Base-by-base conservation (phyloP, 2,329 filamentous ascomycete species). In the Scytalidium sp. region DNA sequence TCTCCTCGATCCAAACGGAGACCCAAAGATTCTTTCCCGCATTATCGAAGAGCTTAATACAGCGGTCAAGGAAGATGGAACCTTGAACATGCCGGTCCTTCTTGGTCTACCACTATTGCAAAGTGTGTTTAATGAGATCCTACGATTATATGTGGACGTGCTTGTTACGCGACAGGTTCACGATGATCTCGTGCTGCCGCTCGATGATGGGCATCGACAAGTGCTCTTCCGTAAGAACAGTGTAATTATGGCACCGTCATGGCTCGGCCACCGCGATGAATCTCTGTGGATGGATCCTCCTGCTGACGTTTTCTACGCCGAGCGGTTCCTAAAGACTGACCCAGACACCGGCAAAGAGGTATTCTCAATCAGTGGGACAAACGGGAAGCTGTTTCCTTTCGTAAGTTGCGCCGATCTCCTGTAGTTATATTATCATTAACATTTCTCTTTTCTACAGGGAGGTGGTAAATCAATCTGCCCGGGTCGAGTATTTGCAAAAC, bases 91-190 rank as follows among this genome's bases (percentile, higher is more conserved):
- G 2, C 46, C 56, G 2, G 58, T 32, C n/a, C 50, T 67, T 20
- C 49, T 60, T 36, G 45, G 56, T 3, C 59, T 63, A 23, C 65
- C 66, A 9, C 56, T 67, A 6, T 50, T 69, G 4, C 63, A 67
- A 41, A 65, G 62, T 41, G 53, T 68, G 17, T 68, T 61, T 55
- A 59, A 59, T 7, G 65, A 68, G 49, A 57, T 57, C 3, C 50
- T 69, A n/a, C 59, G 65, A 2, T 41, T 68, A 6, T 65, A 67
- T 46, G 58, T 60, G 10, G 63, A 64, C 42, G 50, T 64, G 9
- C 53, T 66, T 3, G 56, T 69, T 1, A 63, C 61, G 8, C 56
- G 66, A 5, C 62, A 57, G 22, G 39, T 65, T 5, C 45, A 53
- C 7, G 54, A 66, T 36, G 59, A 64, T 39, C 46, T 64, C 15